These are phyloP conservation scores for Candida hispaniensis DNA, from an alignment of 805 yeast species.

Conservation along the genomic window DNA sequence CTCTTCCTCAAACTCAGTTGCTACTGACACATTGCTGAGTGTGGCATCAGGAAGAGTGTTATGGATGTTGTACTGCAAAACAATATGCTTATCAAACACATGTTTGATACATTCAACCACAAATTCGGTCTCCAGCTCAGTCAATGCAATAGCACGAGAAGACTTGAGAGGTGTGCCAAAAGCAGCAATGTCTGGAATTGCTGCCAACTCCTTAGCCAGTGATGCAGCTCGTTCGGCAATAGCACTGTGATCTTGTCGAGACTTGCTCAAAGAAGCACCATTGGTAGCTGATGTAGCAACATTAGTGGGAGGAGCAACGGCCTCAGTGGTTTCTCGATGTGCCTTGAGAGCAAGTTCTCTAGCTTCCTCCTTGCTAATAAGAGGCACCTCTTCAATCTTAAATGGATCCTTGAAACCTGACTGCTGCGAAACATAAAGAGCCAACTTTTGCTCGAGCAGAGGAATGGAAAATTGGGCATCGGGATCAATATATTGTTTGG, in stretches of 20 bases:
- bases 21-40: constrained; percentile 64
- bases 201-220: constrained; percentile 56
- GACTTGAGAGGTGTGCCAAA: constrained; percentile 72
- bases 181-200: constrained; percentile 58
- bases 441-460: constrained; percentile 66
- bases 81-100: constrained; percentile 58
- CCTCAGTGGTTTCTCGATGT: constrained; percentile 43
- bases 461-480: constrained; percentile 61
- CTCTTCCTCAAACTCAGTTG: constrained; percentile 28
- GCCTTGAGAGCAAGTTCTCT: constrained; percentile 31
- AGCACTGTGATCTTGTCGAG: constrained; percentile 18
- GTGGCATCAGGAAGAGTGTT: constrained; percentile 76
- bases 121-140: constrained; percentile 89
- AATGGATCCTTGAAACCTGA: constrained; percentile 48
- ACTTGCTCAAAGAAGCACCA: constrained; percentile 21
- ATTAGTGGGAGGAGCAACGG: constrained; percentile 41
- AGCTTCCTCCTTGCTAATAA: constrained; percentile 31
- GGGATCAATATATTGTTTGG: constrained; percentile 48
- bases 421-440: constrained; percentile 50
- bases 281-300: constrained; percentile 22
- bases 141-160: constrained; percentile 52
- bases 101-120: constrained; percentile 80
- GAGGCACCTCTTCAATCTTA: constrained; percentile 58
- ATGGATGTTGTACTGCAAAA: constrained; percentile 71
- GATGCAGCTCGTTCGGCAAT: constrained; percentile 24